A percentile compares a stretch with the other conserved stretches of the same genome.
Evolutionary conservation across 164 flowering plant genomes (phyloP).

Genomic region (Warburgia ugandensis): DNA sequence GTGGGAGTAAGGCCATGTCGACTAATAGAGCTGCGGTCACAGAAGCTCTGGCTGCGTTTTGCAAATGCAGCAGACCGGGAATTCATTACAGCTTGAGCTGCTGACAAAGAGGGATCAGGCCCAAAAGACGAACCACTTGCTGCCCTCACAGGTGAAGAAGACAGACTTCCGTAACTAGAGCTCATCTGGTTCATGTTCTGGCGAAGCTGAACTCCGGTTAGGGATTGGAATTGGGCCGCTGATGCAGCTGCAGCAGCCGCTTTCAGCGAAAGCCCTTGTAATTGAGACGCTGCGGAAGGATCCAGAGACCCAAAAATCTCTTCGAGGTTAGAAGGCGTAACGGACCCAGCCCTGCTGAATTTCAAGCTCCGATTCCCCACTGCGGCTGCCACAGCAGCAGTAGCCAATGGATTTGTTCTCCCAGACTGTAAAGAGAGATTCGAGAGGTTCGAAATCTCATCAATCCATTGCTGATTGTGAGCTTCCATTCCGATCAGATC

Average conservation of each 20-base stretch:
- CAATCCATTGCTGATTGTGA: conserved; percentile 44
- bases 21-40: conserved; percentile 43
- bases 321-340: conserved; percentile 61
- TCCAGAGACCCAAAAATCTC: conserved; percentile 54
- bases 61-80: conserved; percentile 57
- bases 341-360: conserved; percentile 27
- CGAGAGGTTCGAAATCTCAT: conserved; percentile 36
- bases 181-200: conserved; percentile 11
- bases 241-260: conserved; percentile 12
- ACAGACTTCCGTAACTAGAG: conserved; percentile 1
- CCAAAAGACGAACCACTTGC: conserved; percentile 37
- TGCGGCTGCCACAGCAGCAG: conserved; percentile 17
- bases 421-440: conserved; percentile 43
- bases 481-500: conserved; percentile 52
- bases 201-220: conserved; percentile 51
- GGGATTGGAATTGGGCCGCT: conserved; percentile 45
- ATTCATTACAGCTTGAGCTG: conserved; percentile 19
- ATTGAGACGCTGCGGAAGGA: conserved; percentile 39
- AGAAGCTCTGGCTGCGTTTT: conserved; percentile 84
- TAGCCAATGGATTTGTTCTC: conserved; percentile 24
- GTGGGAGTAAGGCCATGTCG: conserved; percentile 20
- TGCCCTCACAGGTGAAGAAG: conserved; percentile 54
- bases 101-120: conserved; percentile 45
- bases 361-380: conserved; percentile 20
- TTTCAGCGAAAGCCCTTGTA: conserved; percentile 36